These are phyloP conservation scores for Artemisia annua DNA, from an alignment of 129 eudicot species.

Conservation along the genomic window DNA sequence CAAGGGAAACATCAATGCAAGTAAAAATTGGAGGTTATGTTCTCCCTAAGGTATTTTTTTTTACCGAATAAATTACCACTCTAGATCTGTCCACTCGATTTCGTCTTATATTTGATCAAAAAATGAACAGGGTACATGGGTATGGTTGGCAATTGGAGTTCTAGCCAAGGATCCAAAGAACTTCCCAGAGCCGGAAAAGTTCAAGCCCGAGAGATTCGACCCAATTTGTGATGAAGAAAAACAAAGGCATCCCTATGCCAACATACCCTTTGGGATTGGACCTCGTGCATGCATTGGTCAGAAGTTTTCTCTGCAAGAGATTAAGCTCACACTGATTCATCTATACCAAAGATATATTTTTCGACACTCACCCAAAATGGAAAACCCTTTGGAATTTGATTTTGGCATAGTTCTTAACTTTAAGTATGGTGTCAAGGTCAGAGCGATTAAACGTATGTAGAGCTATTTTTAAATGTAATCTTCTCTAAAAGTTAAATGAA, in stretches of 20 bases:
- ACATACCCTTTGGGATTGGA: constrained; percentile 93
- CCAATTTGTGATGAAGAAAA: constrained; percentile 77
- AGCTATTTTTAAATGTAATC: neutral
- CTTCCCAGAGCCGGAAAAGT: constrained; percentile 86
- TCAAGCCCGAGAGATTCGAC: constrained; percentile 88
- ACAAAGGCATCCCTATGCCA: constrained; percentile 87
- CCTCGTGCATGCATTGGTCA: constrained; percentile 95
- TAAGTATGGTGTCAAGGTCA: constrained; percentile 89
- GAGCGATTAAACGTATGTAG: constrained; percentile 56
- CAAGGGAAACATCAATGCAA: constrained; percentile 80
- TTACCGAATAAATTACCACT: constrained; percentile 9
- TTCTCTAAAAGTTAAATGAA: too few species aligned
- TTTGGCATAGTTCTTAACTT: constrained; percentile 83
- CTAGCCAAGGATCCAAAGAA: constrained; percentile 90
- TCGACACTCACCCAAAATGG: constrained; percentile 82
- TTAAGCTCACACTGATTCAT: constrained; percentile 80
- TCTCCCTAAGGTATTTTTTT: constrained; percentile 73
- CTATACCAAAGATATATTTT: constrained; percentile 70
- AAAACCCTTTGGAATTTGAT: constrained; percentile 72
- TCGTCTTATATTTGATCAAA: neutral
- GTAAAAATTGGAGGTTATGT: constrained; percentile 82
- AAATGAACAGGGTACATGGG: constrained; percentile 84
- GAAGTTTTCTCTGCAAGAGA: constrained; percentile 81
- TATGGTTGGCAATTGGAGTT: constrained; percentile 94
- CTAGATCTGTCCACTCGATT: neutral